Conservation (phyloP, 805 yeast species). For the Metschnikowia gelsemii region DNA sequence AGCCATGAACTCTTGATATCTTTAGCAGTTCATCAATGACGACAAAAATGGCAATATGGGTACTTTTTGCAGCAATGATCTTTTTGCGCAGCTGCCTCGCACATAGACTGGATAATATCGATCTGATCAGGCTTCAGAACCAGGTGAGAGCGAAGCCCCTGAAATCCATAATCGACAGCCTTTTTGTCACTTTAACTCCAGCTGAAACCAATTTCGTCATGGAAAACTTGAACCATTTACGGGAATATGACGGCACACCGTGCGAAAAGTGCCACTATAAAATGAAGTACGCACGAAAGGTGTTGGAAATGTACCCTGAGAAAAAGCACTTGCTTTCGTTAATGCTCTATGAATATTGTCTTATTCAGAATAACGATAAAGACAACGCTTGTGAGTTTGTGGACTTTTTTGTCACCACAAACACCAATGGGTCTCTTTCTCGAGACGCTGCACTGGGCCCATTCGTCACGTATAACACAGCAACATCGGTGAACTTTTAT, state of each 20-base stretch:
- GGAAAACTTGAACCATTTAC: conserved; percentile 29
- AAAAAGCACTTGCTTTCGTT: conserved; percentile 37
- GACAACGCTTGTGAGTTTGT: conserved; percentile 34
- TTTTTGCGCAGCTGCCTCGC: conserved; percentile 14
- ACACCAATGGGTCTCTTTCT: conserved; percentile 23
- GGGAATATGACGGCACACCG: conserved; percentile 30
- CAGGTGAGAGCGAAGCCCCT: conserved; percentile 15
- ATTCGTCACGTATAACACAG: conserved; percentile 16
- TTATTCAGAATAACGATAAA: conserved; percentile 27
- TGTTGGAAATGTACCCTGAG: conserved; percentile 30
- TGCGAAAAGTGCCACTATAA: conserved; percentile 40
- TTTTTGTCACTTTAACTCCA: conserved; percentile 26
- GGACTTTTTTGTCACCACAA: conserved; percentile 41
- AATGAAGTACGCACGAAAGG: conserved; percentile 29
- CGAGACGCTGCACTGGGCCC: conserved; percentile 25
- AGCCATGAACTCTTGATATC: no score
- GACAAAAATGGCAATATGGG: conserved; percentile 3
- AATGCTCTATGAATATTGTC: conserved; percentile 37
- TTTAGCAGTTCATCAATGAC: no score
- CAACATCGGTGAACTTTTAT: conserved; percentile 31
- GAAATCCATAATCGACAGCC: conserved; percentile 25
- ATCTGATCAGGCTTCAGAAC: conserved; percentile 24
- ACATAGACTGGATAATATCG: conserved; percentile 28
- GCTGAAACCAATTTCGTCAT: conserved; percentile 32
- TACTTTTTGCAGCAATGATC: conserved; percentile 17